Evolutionary conservation across 495 filamentous ascomycete genomes (phyloP).

Genomic region (Astrocystis sublimbata): DNA sequence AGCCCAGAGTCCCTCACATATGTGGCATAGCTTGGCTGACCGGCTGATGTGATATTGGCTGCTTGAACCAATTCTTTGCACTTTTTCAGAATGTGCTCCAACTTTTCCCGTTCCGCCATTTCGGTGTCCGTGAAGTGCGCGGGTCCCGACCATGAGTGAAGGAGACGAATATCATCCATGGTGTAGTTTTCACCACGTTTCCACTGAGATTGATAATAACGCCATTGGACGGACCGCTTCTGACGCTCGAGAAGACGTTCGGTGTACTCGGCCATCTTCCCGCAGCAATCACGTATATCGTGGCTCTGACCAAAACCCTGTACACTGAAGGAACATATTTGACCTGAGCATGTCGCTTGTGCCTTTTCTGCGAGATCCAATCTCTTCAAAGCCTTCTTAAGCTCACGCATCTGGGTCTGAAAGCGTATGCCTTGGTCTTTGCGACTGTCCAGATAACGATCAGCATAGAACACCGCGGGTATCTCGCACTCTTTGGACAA

Average conservation of each 20-base stretch:
- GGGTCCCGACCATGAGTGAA: conserved; percentile 30
- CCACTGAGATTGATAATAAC: conserved; percentile 22
- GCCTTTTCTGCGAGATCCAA: conserved; percentile 3
- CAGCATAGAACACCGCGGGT: conserved; percentile 71
- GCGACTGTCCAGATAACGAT: conserved; percentile 69
- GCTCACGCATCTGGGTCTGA: conserved; percentile 38
- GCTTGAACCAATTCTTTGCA: conserved; percentile 22
- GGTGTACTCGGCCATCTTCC: conserved; percentile 23
- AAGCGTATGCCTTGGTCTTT: conserved; percentile 50
- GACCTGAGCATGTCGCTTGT: conserved; percentile 20
- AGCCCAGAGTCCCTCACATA: not conserved
- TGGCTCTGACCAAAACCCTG: conserved; percentile 23
- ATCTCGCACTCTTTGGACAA: conserved; percentile 58
- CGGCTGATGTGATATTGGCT: conserved; percentile 10
- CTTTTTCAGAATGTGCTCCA: conserved; percentile 19
- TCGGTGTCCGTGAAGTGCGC: conserved; percentile 26
- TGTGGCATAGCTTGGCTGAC: conserved; percentile 16
- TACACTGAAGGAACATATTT: conserved; percentile 22
- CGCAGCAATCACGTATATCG: conserved; percentile 23
- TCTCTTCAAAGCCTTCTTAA: conserved; percentile 21
- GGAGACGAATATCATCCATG: conserved; percentile 27
- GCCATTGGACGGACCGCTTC: conserved; percentile 29
- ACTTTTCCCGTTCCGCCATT: conserved; percentile 21
- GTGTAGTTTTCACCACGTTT: conserved; percentile 16
- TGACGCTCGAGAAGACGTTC: conserved; percentile 27